Base-by-base conservation (phyloP, 148 eudicot genomes). In the Drosera capensis region DNA sequence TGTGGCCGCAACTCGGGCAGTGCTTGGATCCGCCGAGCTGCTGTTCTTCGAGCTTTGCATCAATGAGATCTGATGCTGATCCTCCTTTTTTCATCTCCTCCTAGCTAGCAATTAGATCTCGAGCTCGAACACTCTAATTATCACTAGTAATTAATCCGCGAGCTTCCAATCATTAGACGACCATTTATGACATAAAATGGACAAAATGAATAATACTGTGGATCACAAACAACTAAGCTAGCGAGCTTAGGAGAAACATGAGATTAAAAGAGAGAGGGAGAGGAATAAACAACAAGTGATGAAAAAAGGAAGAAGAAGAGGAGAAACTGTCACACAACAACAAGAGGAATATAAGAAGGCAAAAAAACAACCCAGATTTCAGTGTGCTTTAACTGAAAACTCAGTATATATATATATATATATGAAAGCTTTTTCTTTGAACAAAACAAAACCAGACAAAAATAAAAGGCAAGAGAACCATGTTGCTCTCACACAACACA, bases 21-120 rank as follows among this genome's bases (percentile, higher is more conserved):
- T 78, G 94, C 43, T 74, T 81, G 35, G 94, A 76, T 65, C 88
- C 99, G 60, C 93, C 75, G 1, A 81, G 61, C 36, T 90, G 93
- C 56, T 90, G 99, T 59, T 90, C 94, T 55, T 90, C 99, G 38
- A 90, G 93, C 68, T 90, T 90, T 8, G 99, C 82, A 62, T 90
- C 99, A 40, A 90, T 90, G 25, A 90, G 88, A 73, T 85, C 93
- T 40, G 78, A 66, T n/a, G 71, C 55, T 29, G 31, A 34, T 3
- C 38, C 51, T 8, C 12, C 48, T 50, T 60, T 31, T 9, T 34
- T 34, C 38, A 34, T 34, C 3, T 13, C 38, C n/a, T 28, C 31
- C 9, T 9, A 3, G 6, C 9, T 28, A 9, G 31, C n/a, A n/a
- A n/a, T n/a, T n/a, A n/a, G n/a, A n/a, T n/a, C n/a, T n/a, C n/a